Percentiles rank a stretch among this genome's conserved stretches.
Evolutionary conservation across 2,329 filamentous ascomycete species (phyloP).

Genomic region (Botrytis medusae): DNA sequence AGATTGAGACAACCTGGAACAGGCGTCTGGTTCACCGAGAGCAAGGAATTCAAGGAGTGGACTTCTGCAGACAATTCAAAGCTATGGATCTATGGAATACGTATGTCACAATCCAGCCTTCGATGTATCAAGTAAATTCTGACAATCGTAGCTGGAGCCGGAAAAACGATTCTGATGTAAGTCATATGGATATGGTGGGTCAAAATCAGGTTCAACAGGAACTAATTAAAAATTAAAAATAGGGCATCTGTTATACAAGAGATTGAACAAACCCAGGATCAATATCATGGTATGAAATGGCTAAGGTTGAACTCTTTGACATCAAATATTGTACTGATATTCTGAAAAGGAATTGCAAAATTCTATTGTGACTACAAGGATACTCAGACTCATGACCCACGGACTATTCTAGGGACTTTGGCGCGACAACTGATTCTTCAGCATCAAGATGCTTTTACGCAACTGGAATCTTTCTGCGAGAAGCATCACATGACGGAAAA

Average conservation of each 20-base stretch:
- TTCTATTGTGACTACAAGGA: conserved; percentile 23
- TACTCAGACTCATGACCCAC: conserved; percentile 8
- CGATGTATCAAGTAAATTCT: not conserved
- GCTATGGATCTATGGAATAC: conserved; percentile 31
- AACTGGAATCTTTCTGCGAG: conserved; percentile 23
- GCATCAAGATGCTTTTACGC: conserved; percentile 29
- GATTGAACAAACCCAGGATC: not conserved
- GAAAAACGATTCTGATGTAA: conserved; percentile 30
- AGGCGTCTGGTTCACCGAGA: conserved; percentile 30
- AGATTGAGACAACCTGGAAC: conserved; percentile 27
- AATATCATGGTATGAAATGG: conserved; percentile 15
- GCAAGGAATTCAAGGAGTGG: conserved; percentile 27
- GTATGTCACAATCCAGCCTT: conserved; percentile 15
- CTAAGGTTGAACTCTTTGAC: not conserved
- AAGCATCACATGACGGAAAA: conserved; percentile 3
- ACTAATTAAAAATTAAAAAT: not conserved
- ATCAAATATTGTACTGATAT: conserved; percentile 21
- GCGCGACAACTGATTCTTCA: conserved; percentile 35
- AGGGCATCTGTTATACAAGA: conserved; percentile 23
- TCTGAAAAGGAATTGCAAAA: not conserved
- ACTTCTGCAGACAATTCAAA: conserved; percentile 12
- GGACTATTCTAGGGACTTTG: conserved; percentile 30
- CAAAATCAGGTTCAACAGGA: not conserved
- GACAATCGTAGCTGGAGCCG: conserved; percentile 24
- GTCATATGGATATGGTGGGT: not conserved